Base-by-base conservation (phyloP, 2,329 filamentous ascomycete genomes). In the Epicoccum sorghinum region DNA sequence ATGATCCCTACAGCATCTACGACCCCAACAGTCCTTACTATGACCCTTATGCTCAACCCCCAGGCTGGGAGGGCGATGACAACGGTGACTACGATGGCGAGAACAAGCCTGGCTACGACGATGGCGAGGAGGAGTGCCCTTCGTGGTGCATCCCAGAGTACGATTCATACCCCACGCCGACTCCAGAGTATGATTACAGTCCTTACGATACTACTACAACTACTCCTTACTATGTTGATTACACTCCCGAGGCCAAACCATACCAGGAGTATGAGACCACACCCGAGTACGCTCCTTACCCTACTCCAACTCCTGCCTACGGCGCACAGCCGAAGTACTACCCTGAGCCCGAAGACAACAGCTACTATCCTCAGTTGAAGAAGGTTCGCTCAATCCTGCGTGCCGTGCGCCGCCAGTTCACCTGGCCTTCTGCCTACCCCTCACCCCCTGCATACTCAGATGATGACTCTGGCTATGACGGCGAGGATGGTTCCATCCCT, bases 121-220 rank as follows among this genome's bases (percentile, higher is more conserved):
- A 49, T 3, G 18, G 18, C 12, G 49, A 62, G 0, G 57, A 60
- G 32, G 55, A 62, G 23, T 62, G 60, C 49, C 60, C 60, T 2
- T 14, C 41, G 13, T 62, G 55, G 55, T 62, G 57, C 42, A 14
- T 36, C 2, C 18, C 45, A 22, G 48, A 59, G 25, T 43, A 42
- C n/a, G 23, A 25, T 13, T 37, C 43, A 5, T 52, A 52, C 43
- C 37, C 49, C 22, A 52, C 49, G 4, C 18, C 37, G 7, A 18
- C 18, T 18, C 18, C 18, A 18, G 43, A 43, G 14, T 47, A 30
- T 14, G 27, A 47, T 7, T 53, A 47, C 44, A 47, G 44, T 47
- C 50, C 44, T 44, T 54, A 54, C 40, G 18, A 45, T 38, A 43
- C 49, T 10, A 32, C 46, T n/a, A 32, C 33, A 9, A 43, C 44